Conservation (phyloP, 371 early-diverging fungal species). For the Mucor lusitanicus region DNA sequence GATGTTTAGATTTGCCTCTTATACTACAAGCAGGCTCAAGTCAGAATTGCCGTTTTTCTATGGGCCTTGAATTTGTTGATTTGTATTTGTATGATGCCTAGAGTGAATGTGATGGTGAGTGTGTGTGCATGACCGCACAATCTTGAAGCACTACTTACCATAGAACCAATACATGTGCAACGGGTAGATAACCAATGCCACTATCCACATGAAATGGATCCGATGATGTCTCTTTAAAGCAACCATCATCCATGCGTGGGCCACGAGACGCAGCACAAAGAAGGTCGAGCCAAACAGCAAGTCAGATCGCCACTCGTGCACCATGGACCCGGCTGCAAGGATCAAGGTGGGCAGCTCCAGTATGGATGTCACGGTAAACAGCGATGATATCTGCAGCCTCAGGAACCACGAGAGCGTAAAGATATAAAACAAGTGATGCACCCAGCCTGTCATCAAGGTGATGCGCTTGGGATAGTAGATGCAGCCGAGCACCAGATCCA, state of each 20-base stretch:
- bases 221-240: constrained; percentile 30
- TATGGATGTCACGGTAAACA: constrained; percentile 30
- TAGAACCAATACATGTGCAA: constrained; percentile 45
- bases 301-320: constrained; percentile 24
- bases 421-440: constrained; percentile 50
- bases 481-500: constrained; percentile 44
- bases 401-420: constrained; percentile 23
- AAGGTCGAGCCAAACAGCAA: constrained; percentile 30
- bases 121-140: background rate
- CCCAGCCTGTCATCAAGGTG: constrained; percentile 48
- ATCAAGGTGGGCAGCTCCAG: constrained; percentile 38
- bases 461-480: constrained; percentile 45
- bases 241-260: constrained; percentile 32
- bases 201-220: constrained; percentile 24
- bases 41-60: background rate
- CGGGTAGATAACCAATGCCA: constrained; percentile 27
- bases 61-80: background rate
- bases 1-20: background rate
- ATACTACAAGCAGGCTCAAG: background rate
- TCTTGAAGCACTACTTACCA: constrained; percentile 15
- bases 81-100: background rate
- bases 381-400: constrained; percentile 15
- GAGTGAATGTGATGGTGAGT: background rate
- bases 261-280: constrained; percentile 33
- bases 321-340: constrained; percentile 29